Base-by-base conservation (phyloP, 805 yeast genomes). In the Diddensiella caesifluorescens region DNA sequence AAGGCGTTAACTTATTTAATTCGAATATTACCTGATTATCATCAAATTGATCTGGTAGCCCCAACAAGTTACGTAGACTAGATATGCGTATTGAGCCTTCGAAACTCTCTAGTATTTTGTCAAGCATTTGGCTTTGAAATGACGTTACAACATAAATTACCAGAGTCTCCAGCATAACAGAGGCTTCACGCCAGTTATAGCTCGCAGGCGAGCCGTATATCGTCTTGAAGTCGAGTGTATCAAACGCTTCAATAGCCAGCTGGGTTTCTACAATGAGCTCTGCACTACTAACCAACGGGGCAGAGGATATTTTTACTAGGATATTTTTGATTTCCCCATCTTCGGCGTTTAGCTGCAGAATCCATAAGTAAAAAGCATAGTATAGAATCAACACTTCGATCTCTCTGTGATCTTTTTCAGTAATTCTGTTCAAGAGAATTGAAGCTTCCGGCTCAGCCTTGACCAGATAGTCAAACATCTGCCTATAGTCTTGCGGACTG, bases 311-410 rank as follows among this genome's bases (percentile, higher is more conserved):
- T 25, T 16, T 35, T 10, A 19, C 23, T 12, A 22, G 10, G n/a
- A 21, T 12, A 15, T 28, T 23, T 4, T n/a, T 21, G 5, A 40
- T 40, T 6, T 42, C 36, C 13, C 21, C 28, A 5, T 5, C 4
- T 10, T 19, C 22, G 4, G 39, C 34, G 22, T 21, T n/a, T 9
- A 33, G 12, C 18, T 39, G 37, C 4, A 42, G 26, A 2, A 29
- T 15, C 45, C 45, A 42, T 28, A 42, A 42, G 31, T 42, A 42
- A 4, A 21, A 15, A 6, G 34, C 4, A 22, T 42, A 42, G 21
- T 23, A 42, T n/a, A 21, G 16, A 9, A 9, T 29, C 7, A 13
- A 7, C 12, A n/a, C 6, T 7, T n/a, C 15, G 15, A 7, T 29
- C 15, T 29, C 32, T 19, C 15, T 29, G 32, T 13, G 7, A 13